These are phyloP conservation scores for Clavispora asparagi DNA, from an alignment of 805 yeast genomes.

Conservation along the genomic window DNA sequence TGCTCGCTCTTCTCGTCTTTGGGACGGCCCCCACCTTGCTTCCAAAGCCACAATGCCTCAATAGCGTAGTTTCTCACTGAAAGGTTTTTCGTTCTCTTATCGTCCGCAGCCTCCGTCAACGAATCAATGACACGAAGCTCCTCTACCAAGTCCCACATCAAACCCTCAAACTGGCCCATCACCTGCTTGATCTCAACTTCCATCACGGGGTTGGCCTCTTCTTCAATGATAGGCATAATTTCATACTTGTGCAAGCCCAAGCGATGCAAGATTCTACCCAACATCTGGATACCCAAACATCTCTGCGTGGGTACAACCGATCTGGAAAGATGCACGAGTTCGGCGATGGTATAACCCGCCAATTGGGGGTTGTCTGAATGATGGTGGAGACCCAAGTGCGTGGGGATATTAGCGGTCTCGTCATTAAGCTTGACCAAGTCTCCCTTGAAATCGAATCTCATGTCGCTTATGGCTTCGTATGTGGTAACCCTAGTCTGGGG, in stretches of 20 bases:
- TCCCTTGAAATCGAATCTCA: conserved; percentile 88
- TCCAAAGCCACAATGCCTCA: conserved; percentile 91
- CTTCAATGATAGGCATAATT: conserved; percentile 41
- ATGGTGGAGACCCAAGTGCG: conserved; percentile 76
- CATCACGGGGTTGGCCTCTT: conserved; percentile 29
- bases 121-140: conserved; percentile 60
- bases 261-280: conserved; percentile 83
- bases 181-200: conserved; percentile 32
- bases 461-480: conserved; percentile 54
- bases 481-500: conserved; percentile 36
- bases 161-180: conserved; percentile 40
- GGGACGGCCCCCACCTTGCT: conserved; percentile 42
- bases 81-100: conserved; percentile 53
- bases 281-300: conserved; percentile 75
- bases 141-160: conserved; percentile 69
- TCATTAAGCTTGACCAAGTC: conserved; percentile 51
- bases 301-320: conserved; percentile 83
- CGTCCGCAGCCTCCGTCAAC: conserved; percentile 65
- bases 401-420: conserved; percentile 34
- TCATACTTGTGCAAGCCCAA: conserved; percentile 60
- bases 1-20: conserved; percentile 16
- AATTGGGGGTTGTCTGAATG: conserved; percentile 84
- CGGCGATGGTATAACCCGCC: conserved; percentile 89
- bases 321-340: conserved; percentile 71
- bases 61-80: conserved; percentile 79